Conservation (phyloP, 768 basidiomycete species). For the Xerocomellus amylosporus region DNA sequence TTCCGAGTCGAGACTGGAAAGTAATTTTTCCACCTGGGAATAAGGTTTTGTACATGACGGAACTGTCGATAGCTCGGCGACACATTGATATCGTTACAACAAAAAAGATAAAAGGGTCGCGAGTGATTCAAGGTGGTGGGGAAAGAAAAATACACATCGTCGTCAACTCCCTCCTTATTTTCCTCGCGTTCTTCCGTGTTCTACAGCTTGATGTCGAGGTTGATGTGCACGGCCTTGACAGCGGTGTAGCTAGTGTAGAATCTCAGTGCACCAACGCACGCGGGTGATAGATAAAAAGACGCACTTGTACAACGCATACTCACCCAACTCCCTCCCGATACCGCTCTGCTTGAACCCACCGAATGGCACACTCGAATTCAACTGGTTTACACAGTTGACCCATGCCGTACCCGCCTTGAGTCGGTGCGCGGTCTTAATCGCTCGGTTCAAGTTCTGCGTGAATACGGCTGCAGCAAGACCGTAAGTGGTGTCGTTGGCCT, state of each 20-base stretch:
- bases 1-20: too few relatives aligned
- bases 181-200: background rate
- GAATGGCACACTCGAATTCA: conserved; percentile 56
- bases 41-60: background rate
- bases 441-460: conserved; percentile 72
- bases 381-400: conserved; percentile 42
- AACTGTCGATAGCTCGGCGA: too few relatives aligned
- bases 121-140: background rate
- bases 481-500: conserved; percentile 85
- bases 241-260: conserved; percentile 16
- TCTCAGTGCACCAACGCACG: background rate
- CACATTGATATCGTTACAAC: background rate
- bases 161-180: background rate
- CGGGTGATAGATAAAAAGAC: conserved; percentile 18
- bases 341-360: conserved; percentile 86
- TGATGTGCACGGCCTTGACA: conserved; percentile 42
- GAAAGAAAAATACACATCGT: background rate
- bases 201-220: conserved; percentile 36
- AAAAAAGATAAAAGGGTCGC: background rate
- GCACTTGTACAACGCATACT: conserved; percentile 62
- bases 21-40: background rate
- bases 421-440: conserved; percentile 65
- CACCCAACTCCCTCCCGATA: conserved; percentile 77
- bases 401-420: conserved; percentile 82
- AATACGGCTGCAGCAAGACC: conserved; percentile 90